These are phyloP conservation scores for Penicillium canariense DNA, from an alignment of 495 filamentous ascomycete species.

Conservation along the genomic window DNA sequence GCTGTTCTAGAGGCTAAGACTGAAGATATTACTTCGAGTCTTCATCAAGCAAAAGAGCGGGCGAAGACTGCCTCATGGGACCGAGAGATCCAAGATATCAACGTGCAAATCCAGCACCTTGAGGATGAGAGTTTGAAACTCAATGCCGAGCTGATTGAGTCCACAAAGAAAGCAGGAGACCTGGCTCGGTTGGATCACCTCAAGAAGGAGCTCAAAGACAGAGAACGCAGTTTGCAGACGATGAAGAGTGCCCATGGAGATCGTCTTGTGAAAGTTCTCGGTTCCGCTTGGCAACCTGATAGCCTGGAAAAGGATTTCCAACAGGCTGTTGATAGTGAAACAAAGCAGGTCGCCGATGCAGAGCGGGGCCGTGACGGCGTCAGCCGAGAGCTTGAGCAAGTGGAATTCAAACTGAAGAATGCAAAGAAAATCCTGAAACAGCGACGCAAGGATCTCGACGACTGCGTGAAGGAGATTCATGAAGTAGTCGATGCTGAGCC, in stretches of 20 bases:
- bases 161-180: slow-evolving; percentile 72
- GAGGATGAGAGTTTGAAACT: slow-evolving; percentile 68
- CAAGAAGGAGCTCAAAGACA: slow-evolving; percentile 71
- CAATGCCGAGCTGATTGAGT: slow-evolving; percentile 73
- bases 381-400: slow-evolving; percentile 70
- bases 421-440: slow-evolving; percentile 57
- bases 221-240: slow-evolving; percentile 68
- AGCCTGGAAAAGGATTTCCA: slow-evolving; percentile 74
- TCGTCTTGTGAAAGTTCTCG: slow-evolving; percentile 61
- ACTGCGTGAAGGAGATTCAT: slow-evolving; percentile 49
- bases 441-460: slow-evolving; percentile 61
- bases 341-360: slow-evolving; percentile 52
- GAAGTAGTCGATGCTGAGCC: slow-evolving; percentile 55
- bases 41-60: slow-evolving; percentile 60
- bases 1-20: slow-evolving; percentile 69
- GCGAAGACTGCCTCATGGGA: slow-evolving; percentile 65
- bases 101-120: slow-evolving; percentile 59
- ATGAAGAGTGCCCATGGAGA: slow-evolving; percentile 72
- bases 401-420: slow-evolving; percentile 73
- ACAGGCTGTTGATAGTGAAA: slow-evolving; percentile 55
- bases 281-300: slow-evolving; percentile 62
- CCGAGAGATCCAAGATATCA: slow-evolving; percentile 58
- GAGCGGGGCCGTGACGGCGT: slow-evolving; percentile 66
- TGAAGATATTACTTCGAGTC: slow-evolving; percentile 61
- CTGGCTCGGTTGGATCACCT: slow-evolving; percentile 75